A percentile compares a stretch with the other conserved stretches of the same genome.
Conservation (phyloP, 371 early-diverging fungal genomes). For the Saksenaea oblongispora region DNA sequence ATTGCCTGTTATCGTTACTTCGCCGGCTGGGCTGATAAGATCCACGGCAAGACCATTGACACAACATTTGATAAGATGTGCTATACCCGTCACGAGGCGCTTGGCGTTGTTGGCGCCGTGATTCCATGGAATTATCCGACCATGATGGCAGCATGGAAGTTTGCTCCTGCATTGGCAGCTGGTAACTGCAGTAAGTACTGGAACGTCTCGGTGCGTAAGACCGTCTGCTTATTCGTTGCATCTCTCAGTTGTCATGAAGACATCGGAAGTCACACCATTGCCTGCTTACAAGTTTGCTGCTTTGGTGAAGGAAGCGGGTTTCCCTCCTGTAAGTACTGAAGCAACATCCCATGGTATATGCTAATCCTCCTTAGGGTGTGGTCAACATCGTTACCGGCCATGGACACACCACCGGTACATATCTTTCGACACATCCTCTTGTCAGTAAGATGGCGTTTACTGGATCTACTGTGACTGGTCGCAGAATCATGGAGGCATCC, state of each 20-base stretch:
- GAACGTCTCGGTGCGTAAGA: not conserved
- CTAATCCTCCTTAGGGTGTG: no score
- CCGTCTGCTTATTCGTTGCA: not conserved
- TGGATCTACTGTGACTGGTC: conserved; percentile 76
- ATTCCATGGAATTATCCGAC: conserved; percentile 52
- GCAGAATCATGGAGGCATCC: conserved; percentile 68
- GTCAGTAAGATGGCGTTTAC: conserved; percentile 54
- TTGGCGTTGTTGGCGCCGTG: conserved; percentile 82
- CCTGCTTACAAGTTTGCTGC: conserved; percentile 48
- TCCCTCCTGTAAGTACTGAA: conserved; percentile 46
- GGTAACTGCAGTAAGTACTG: conserved; percentile 59
- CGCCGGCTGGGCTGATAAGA: conserved; percentile 83
- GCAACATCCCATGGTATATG: no score
- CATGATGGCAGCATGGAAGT: conserved; percentile 78
- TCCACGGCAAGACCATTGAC: conserved; percentile 54
- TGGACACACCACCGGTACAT: conserved; percentile 37
- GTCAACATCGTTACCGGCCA: conserved; percentile 71
- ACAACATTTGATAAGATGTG: conserved; percentile 42
- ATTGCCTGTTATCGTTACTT: conserved; percentile 77
- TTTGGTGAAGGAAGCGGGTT: conserved; percentile 46
- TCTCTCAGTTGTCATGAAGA: conserved; percentile 48
- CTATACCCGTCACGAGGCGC: conserved; percentile 77
- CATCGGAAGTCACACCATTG: conserved; percentile 60
- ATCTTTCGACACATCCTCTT: conserved; percentile 25
- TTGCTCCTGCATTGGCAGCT: conserved; percentile 84